Evolutionary conservation across 2,329 filamentous ascomycete genomes (phyloP), one percentile per base, ranked within the genome.

Genomic region (Neobulgaria alba): DNA sequence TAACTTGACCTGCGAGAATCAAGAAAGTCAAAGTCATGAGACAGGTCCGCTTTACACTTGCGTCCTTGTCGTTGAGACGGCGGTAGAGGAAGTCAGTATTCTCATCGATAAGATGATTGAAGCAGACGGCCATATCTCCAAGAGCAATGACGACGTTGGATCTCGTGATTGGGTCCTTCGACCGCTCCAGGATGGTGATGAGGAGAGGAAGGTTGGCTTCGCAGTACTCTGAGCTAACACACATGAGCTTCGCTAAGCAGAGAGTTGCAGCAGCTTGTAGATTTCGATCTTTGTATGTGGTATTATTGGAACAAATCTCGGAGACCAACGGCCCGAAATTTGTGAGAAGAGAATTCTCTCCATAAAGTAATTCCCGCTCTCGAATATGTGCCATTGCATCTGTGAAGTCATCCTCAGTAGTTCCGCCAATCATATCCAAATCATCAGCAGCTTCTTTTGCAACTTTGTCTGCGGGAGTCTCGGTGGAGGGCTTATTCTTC

Each of bases 61-160:
- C 77, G 54, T 95, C 89, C 12, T 76, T 69, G 57, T 98, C 93
- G 12, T 92, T 93, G 5, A 98, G 74, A 14, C 93, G 80, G 15
- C 92, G 82, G 64, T 98, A 98, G 31, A 98, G 65, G 68, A 96
- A 98, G 61, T 98, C 92, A 0, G 92, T 98, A 63, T 98, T 96
- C 65, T 98, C 93, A 58, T 98, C 93, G 53, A 98, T 95, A 36
- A 98, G 76, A 58, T 98, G 92, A 59, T 98, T 98, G 73, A 98
- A 98, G 73, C 89, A 95, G 16, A 98, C 92, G 0, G 93, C 93
- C 92, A 98, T 98, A 60, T 98, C 92, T 29, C 92, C 92, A 0
- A 98, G 77, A 0, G 92, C 90, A 53, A 98, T 94, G 14, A 98
- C 93, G 8, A 93, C 86, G 59, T 98, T 98, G 55, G 86, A 94